Base-by-base conservation (phyloP, 139 green algal species). In the Parachlorella kessleri region DNA sequence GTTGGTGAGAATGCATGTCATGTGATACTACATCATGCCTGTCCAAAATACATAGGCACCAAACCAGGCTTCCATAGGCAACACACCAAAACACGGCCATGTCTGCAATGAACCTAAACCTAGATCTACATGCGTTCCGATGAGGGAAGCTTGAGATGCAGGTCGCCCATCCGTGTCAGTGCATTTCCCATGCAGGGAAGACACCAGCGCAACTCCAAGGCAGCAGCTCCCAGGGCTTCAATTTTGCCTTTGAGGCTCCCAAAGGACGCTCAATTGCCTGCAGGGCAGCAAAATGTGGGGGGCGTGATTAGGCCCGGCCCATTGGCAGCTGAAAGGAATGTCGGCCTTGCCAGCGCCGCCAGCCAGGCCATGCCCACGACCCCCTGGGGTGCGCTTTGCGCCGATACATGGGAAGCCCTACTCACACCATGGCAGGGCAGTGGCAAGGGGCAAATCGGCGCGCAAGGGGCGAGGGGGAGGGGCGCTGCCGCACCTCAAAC, bases 391-490 rank as follows among this genome's bases (percentile, higher is more conserved):
- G 35, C 32, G 32, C 66, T 72, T 28, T 72, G 66, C 66, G 66
- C 66, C 66, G 63, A 72, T 48, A 28, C 6, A 28, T 28, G 66
- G 66, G 32, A 72, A 41, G 24, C 66, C 66, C 18, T 28, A 28
- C 66, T 9, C 66, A 23, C 32, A n/a, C 23, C 32, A 42, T n/a
- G 35, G 35, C 8, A 48, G 32, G 23, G 66, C 66, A 72, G 32
- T 40, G 66, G 66, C 30, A 23, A 42, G 66, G 66, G 66, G 66
- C 66, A 72, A 72, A 41, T 42, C 66, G 66, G 66, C 66, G 66
- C 10, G n/a, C 23, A 32, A 23, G 66, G 33, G 7, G 1, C 6
- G 30, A 28, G 33, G 33, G 9, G 32, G 35, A 28, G 9, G 66
- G 23, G 59, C 59, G 59, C 59, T 14, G 59, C 23, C 32, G 23